A percentile compares a stretch with the other conserved stretches of the same genome.
These are phyloP conservation scores for Prunus fruticosa DNA, from an alignment of 306 rosid species.

Conservation along the genomic window DNA sequence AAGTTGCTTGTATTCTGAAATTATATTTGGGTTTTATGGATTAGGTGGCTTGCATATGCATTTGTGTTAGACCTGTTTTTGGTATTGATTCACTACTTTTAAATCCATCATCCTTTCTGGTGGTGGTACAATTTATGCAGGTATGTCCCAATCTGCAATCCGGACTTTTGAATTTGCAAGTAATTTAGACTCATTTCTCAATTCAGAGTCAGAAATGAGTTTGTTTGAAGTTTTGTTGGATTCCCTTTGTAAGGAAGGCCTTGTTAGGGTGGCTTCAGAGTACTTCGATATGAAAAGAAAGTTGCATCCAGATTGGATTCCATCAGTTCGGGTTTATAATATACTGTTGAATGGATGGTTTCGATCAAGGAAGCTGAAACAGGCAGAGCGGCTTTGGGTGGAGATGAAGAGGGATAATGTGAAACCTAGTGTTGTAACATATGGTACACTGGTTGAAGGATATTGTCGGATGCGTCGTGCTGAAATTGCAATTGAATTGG, in stretches of 20 bases:
- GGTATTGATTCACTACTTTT: background rate
- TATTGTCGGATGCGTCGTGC: constrained; percentile 75
- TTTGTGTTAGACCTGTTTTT: background rate
- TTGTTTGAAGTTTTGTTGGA: constrained; percentile 79
- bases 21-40: background rate
- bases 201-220: constrained; percentile 45
- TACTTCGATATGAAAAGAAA: constrained; percentile 36
- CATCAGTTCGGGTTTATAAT: constrained; percentile 65
- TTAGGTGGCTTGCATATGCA: background rate
- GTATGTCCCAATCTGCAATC: constrained; percentile 50
- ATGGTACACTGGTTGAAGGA: constrained; percentile 89
- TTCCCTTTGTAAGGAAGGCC: constrained; percentile 86
- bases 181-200: constrained; percentile 33
- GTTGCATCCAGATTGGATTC: constrained; percentile 29
- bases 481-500: constrained; percentile 68
- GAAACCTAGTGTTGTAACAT: constrained; percentile 79
- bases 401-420: constrained; percentile 75
- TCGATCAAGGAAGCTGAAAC: constrained; percentile 71
- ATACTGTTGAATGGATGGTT: constrained; percentile 81
- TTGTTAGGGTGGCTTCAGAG: constrained; percentile 41
- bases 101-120: background rate
- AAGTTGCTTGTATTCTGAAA: background rate
- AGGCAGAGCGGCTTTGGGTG: constrained; percentile 75
- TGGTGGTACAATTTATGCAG: constrained; percentile 29
- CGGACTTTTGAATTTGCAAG: constrained; percentile 71